Conservation (phyloP, 106 monocot genomes). For the Acorus gramineus region DNA sequence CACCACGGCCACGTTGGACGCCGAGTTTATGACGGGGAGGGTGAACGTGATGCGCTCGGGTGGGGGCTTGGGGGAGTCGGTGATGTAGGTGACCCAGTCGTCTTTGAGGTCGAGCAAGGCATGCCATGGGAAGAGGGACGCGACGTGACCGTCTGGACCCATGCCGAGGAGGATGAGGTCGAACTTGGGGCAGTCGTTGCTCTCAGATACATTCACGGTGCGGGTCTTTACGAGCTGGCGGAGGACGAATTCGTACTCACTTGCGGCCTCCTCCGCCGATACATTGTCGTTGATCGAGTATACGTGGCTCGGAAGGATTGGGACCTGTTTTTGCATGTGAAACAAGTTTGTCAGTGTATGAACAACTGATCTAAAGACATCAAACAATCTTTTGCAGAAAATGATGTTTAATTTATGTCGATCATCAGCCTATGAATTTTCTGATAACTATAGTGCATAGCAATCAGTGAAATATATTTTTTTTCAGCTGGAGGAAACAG, state of each 20-base stretch:
- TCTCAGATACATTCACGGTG: slow-evolving; percentile 45
- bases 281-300: slow-evolving; percentile 72
- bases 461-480: too few relatives aligned
- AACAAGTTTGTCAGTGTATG: not conserved
- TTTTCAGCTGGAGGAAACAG: too few relatives aligned
- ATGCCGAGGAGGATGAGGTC: slow-evolving; percentile 78
- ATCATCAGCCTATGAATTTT: too few relatives aligned
- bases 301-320: slow-evolving; percentile 60
- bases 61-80: slow-evolving; percentile 60
- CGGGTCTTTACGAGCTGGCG: slow-evolving; percentile 72
- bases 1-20: slow-evolving; percentile 61
- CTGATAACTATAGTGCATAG: too few relatives aligned
- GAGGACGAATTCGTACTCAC: slow-evolving; percentile 60
- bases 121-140: slow-evolving; percentile 64
- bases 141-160: slow-evolving; percentile 64
- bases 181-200: slow-evolving; percentile 81
- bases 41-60: slow-evolving; percentile 92
- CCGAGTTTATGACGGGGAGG: slow-evolving; percentile 72
- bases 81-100: slow-evolving; percentile 79
- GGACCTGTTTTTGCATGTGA: slow-evolving; percentile 25
- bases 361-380: too few relatives aligned
- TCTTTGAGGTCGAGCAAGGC: slow-evolving; percentile 36
- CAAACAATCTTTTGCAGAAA: too few relatives aligned
- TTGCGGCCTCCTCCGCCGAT: slow-evolving; percentile 62
- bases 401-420: too few relatives aligned